A percentile compares a stretch with the other conserved stretches of the same genome.
phyloP scores from a whole-genome alignment of 2,329 filamentous ascomycete genomes.

The Metarhizium sp. region DNA sequence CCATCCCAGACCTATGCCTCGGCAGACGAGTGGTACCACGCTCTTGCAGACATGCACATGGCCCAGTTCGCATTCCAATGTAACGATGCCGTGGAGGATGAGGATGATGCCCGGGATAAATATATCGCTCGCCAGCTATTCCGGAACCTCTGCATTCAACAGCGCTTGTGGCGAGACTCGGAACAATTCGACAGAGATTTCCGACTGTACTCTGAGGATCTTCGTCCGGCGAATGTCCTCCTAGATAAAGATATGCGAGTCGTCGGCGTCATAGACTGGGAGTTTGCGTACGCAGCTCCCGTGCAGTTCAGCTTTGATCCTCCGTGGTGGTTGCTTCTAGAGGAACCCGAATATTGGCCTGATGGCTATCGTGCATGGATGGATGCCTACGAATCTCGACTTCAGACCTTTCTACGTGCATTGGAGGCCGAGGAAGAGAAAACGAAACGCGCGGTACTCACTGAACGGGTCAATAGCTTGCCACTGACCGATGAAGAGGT shows the following conservation, averaged over 20 bases:
- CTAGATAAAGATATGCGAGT: conserved; percentile 18
- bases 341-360: conserved; percentile 21
- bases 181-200: conserved; percentile 4
- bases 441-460: neutral
- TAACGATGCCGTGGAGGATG: conserved; percentile 24
- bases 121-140: conserved; percentile 25
- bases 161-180: conserved; percentile 4
- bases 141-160: conserved; percentile 14
- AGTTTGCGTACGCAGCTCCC: conserved; percentile 22
- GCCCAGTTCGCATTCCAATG: conserved; percentile 26
- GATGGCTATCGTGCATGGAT: conserved; percentile 20
- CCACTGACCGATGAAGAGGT: too few species aligned
- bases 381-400: conserved; percentile 1
- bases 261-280: conserved; percentile 30
- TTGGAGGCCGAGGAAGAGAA: conserved; percentile 22
- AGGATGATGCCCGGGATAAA: conserved; percentile 20
- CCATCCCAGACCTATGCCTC: conserved; percentile 17
- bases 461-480: neutral
- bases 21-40: conserved; percentile 21
- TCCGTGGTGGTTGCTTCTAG: conserved; percentile 29
- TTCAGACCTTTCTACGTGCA: conserved; percentile 24
- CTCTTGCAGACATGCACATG: conserved; percentile 27
- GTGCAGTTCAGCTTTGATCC: conserved; percentile 1
- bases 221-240: conserved; percentile 23
- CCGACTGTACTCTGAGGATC: conserved; percentile 15